These are phyloP conservation scores for Spinacia oleracea DNA, from an alignment of 179 eudicot species.

Conservation along the genomic window DNA sequence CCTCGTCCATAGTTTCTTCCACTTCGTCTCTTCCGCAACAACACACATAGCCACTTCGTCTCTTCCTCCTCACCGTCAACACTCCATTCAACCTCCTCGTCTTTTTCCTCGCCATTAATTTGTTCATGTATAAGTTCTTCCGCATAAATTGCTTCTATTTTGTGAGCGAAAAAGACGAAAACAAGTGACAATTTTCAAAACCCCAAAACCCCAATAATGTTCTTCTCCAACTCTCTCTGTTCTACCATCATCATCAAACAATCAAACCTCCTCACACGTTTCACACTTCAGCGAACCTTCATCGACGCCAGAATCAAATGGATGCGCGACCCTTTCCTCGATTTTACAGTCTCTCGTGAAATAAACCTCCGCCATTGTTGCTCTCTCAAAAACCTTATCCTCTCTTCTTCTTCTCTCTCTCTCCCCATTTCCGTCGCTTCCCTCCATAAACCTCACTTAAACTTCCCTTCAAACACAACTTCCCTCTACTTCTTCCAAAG, in stretches of 20 bases:
- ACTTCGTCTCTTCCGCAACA: too few relatives aligned
- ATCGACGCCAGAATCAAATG: slow-evolving; percentile 41
- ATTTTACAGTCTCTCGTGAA: slow-evolving; percentile 31
- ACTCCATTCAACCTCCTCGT: too few relatives aligned
- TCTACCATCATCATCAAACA: not conserved
- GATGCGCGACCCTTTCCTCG: slow-evolving; percentile 34
- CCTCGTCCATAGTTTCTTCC: too few relatives aligned
- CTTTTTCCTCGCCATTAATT: too few relatives aligned
- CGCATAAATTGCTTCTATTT: too few relatives aligned
- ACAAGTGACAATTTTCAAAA: too few relatives aligned
- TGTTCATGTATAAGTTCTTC: too few relatives aligned
- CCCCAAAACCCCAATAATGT: not conserved
- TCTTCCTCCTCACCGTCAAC: too few relatives aligned
- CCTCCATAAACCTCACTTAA: slow-evolving; percentile 17
- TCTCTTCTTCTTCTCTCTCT: slow-evolving; percentile 30
- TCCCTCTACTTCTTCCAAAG: slow-evolving; percentile 33
- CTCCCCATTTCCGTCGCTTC: slow-evolving; percentile 34
- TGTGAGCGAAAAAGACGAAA: too few relatives aligned
- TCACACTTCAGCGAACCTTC: slow-evolving; percentile 21
- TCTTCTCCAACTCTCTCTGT: not conserved
- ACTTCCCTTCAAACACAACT: slow-evolving; percentile 27
- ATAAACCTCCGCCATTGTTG: slow-evolving; percentile 34
- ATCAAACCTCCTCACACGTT: not conserved
- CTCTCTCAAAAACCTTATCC: slow-evolving; percentile 34
- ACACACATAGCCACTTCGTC: too few relatives aligned